phyloP scores from a whole-genome alignment of 1,284 basidiomycete species.

The Rhodotorula sp. region DNA sequence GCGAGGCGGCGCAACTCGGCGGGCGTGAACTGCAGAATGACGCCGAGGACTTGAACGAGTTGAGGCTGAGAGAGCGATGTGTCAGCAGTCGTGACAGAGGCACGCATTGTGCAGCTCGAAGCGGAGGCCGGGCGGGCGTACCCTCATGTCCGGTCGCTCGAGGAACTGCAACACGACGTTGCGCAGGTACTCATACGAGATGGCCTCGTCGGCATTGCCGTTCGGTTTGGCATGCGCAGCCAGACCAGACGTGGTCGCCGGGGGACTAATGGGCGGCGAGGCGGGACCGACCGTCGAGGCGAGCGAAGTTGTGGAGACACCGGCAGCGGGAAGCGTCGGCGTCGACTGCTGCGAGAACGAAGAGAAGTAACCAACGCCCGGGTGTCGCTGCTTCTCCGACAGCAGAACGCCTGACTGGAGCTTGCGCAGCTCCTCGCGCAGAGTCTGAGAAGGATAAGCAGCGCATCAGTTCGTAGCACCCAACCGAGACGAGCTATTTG shows the following conservation, averaged over 20 bases:
- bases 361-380: slow-evolving; percentile 80
- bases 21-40: slow-evolving; percentile 88
- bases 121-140: slow-evolving; percentile 52
- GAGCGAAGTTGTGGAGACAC: slow-evolving; percentile 14
- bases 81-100: background rate
- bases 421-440: slow-evolving; percentile 88
- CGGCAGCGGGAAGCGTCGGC: background rate
- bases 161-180: slow-evolving; percentile 93
- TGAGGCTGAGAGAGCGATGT: slow-evolving; percentile 63
- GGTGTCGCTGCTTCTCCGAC: slow-evolving; percentile 83
- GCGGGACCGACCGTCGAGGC: slow-evolving; percentile 7
- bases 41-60: slow-evolving; percentile 82
- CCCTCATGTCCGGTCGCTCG: slow-evolving; percentile 84
- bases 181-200: slow-evolving; percentile 91
- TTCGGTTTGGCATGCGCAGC: slow-evolving; percentile 2
- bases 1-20: slow-evolving; percentile 83
- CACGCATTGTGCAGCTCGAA: slow-evolving; percentile 36
- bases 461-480: fast-evolving
- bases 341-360: slow-evolving; percentile 23
- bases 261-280: background rate
- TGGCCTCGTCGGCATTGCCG: slow-evolving; percentile 63
- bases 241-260: background rate
- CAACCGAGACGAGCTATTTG: background rate
- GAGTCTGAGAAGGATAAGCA: slow-evolving; percentile 58
- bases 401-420: slow-evolving; percentile 85